These are phyloP conservation scores for Cladochytrium replicatum DNA, from an alignment of 192 early-diverging fungal genomes.

Conservation along the genomic window DNA sequence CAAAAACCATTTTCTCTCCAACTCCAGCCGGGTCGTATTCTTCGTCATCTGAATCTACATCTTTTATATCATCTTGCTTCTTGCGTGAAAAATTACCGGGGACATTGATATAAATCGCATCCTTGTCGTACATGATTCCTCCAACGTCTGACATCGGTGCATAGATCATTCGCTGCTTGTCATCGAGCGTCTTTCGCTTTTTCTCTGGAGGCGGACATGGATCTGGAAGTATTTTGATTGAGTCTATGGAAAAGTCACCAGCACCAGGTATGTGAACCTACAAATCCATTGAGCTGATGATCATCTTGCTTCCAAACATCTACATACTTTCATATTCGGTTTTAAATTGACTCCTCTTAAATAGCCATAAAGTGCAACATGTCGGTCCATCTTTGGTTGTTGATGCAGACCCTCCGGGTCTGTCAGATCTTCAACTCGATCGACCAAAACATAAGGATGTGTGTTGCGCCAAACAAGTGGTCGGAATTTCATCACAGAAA, in stretches of 20 bases:
- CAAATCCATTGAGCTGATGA: no score
- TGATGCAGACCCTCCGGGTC: slow-evolving; percentile 72
- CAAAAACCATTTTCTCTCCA: slow-evolving; percentile 88
- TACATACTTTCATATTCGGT: slow-evolving; percentile 52
- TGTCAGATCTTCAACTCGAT: slow-evolving; percentile 94
- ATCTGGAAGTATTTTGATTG: slow-evolving; percentile 72
- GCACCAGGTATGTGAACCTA: slow-evolving; percentile 88
- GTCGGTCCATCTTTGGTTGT: slow-evolving; percentile 82
- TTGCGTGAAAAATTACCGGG: slow-evolving; percentile 70
- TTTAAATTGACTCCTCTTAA: slow-evolving; percentile 92
- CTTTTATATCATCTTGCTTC: slow-evolving; percentile 34
- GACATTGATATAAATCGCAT: slow-evolving; percentile 97
- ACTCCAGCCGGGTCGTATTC: slow-evolving; percentile 45
- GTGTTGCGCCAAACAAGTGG: slow-evolving; percentile 94
- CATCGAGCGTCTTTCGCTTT: slow-evolving; percentile 75
- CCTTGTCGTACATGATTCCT: slow-evolving; percentile 98
- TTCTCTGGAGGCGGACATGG: slow-evolving; percentile 99
- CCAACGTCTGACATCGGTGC: slow-evolving; percentile 98
- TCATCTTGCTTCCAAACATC: no score
- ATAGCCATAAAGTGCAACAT: slow-evolving; percentile 91
- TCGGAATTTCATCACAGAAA: slow-evolving; percentile 97
- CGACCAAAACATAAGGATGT: slow-evolving; percentile 93
- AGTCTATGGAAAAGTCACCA: slow-evolving; percentile 72
- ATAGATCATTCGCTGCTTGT: slow-evolving; percentile 92
- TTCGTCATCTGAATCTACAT: no score